Evolutionary conservation across 1,139 yeast species (phyloP).

Genomic region (Candida mesenterica): DNA sequence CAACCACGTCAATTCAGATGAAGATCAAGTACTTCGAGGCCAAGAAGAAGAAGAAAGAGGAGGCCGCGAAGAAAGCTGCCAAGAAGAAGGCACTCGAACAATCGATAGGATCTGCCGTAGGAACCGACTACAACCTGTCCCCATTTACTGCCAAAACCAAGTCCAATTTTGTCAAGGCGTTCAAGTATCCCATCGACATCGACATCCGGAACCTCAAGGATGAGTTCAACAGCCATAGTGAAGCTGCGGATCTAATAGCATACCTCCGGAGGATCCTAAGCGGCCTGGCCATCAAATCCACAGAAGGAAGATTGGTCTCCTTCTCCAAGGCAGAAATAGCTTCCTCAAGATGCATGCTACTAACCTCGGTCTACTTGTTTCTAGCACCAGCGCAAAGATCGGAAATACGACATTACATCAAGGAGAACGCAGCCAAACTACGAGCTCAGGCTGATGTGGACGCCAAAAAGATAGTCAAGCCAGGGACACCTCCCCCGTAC

Average conservation of each 20-base stretch:
- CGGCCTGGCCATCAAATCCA: neutral
- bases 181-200: neutral
- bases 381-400: neutral
- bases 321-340: neutral
- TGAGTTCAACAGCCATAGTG: neutral
- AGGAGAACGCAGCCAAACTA: neutral
- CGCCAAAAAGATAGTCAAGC: neutral
- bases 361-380: neutral
- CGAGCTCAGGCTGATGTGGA: neutral
- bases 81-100: slow-evolving; percentile 1
- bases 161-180: neutral
- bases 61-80: neutral
- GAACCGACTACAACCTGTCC: neutral
- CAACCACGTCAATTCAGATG: no score
- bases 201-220: neutral
- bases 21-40: neutral
- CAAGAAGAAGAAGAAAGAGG: neutral
- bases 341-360: neutral
- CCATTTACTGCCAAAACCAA: neutral
- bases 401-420: neutral
- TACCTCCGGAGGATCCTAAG: neutral
- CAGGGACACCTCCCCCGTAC: neutral
- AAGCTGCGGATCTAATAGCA: neutral
- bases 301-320: neutral
- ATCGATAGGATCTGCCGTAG: neutral